phyloP scores from a whole-genome alignment of 192 early-diverging fungal species.

The Backusella westeae region DNA sequence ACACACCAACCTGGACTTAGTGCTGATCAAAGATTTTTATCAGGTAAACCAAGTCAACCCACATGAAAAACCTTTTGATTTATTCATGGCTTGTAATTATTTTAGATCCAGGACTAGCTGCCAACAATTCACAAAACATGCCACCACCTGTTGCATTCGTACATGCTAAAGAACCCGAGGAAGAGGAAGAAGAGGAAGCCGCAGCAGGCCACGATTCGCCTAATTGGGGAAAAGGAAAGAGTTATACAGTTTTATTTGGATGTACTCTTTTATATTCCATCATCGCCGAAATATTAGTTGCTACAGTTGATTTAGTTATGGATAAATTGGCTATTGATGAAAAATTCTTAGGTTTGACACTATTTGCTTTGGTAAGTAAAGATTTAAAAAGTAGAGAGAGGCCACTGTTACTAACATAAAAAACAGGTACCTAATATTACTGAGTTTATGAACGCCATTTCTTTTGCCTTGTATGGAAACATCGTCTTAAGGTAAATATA shows the following conservation, averaged over 20 bases:
- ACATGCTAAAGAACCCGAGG: constrained; percentile 55
- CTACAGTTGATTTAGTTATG: constrained; percentile 80
- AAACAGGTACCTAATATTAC: constrained; percentile 77
- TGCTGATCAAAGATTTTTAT: background rate
- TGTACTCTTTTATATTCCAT: constrained; percentile 85
- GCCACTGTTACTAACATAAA: background rate
- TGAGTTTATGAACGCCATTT: constrained; percentile 93
- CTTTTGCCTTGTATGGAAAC: constrained; percentile 90
- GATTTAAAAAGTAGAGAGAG: background rate
- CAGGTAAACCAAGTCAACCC: background rate
- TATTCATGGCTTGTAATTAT: background rate
- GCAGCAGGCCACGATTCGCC: constrained; percentile 87
- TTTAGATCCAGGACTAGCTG: background rate
- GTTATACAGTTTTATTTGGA: constrained; percentile 70
- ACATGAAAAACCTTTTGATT: background rate
- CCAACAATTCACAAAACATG: background rate
- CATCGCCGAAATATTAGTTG: constrained; percentile 92
- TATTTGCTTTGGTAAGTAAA: constrained; percentile 75
- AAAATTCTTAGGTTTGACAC: constrained; percentile 89
- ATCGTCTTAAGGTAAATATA: constrained; percentile 51
- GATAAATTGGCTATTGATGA: constrained; percentile 66
- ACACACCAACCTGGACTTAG: background rate
- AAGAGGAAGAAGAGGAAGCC: constrained; percentile 59
- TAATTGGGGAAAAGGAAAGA: constrained; percentile 85
- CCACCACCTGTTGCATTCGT: constrained; percentile 23